Evolutionary conservation across 352 stramenopile species (phyloP).

Genomic region (Phytophthora chlamydospora): DNA sequence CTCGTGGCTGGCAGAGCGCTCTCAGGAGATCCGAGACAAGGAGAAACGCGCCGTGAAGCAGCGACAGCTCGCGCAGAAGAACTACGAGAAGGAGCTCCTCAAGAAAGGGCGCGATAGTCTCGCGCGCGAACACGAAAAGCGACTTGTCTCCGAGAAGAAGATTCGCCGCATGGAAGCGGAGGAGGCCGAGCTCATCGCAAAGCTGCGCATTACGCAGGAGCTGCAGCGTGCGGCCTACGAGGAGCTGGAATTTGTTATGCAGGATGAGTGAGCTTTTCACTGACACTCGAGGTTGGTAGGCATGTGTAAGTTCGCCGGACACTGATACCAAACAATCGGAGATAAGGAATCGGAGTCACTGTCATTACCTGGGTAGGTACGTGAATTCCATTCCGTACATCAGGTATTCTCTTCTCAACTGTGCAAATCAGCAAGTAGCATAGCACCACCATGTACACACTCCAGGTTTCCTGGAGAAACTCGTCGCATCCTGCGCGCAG

Average conservation of each 20-base stretch:
- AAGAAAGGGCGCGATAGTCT: slow-evolving; percentile 55
- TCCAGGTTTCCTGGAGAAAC: too few species aligned
- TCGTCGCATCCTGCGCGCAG: too few species aligned
- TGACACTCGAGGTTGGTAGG: too few species aligned
- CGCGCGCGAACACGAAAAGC: slow-evolving; percentile 57
- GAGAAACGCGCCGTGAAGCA: slow-evolving; percentile 51
- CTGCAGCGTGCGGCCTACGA: slow-evolving; percentile 69
- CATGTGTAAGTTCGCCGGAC: too few species aligned
- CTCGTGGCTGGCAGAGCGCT: slow-evolving; percentile 46
- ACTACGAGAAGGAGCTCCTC: slow-evolving; percentile 56
- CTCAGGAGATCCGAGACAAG: slow-evolving; percentile 57
- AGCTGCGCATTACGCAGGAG: slow-evolving; percentile 66
- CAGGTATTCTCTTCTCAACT: too few species aligned
- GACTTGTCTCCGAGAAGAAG: slow-evolving; percentile 59
- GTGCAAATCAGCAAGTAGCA: too few species aligned
- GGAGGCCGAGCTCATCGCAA: slow-evolving; percentile 65
- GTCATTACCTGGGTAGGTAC: too few species aligned
- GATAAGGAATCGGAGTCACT: too few species aligned
- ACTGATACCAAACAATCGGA: too few species aligned
- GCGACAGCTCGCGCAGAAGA: slow-evolving; percentile 52
- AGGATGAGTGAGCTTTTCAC: slow-evolving; percentile 36
- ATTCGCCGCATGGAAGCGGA: slow-evolving; percentile 74
- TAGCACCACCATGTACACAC: too few species aligned
- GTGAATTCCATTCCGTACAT: too few species aligned
- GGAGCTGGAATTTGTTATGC: slow-evolving; percentile 70